phyloP scores from a whole-genome alignment of 2,329 filamentous ascomycete species.

The Phoma sp. region DNA sequence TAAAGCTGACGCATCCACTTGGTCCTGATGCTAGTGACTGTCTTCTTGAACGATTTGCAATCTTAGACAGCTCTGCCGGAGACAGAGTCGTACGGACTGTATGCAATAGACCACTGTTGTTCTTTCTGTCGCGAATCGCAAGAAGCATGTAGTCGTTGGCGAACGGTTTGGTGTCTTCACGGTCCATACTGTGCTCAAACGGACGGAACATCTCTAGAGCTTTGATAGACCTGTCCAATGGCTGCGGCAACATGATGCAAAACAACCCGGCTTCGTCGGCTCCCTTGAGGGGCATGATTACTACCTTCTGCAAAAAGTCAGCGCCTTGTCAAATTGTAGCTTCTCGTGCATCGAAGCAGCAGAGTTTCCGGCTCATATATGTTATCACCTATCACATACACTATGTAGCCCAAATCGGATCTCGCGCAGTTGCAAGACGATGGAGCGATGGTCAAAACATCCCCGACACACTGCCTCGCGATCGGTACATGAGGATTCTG shows the following conservation, averaged over 20 bases:
- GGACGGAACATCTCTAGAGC: constrained; percentile 23
- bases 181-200: constrained; percentile 11
- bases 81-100: background rate
- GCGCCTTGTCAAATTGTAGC: background rate
- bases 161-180: constrained; percentile 6
- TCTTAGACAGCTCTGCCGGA: background rate
- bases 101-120: background rate
- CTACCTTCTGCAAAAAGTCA: constrained; percentile 22
- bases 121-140: constrained; percentile 19
- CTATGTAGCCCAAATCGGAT: constrained; percentile 5
- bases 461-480: constrained; percentile 29
- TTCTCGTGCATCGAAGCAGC: background rate
- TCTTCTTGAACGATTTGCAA: background rate
- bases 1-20: background rate
- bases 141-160: constrained; percentile 23
- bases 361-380: background rate
- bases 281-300: constrained; percentile 25
- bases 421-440: constrained; percentile 24
- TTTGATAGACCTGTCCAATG: constrained; percentile 19
- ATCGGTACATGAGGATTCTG: background rate
- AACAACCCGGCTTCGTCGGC: constrained; percentile 22
- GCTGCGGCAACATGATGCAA: constrained; percentile 28
- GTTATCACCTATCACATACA: background rate
- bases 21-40: background rate
- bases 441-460: constrained; percentile 19